These are phyloP conservation scores for Lachancea waltii DNA, from an alignment of 805 yeast species.

Conservation along the genomic window DNA sequence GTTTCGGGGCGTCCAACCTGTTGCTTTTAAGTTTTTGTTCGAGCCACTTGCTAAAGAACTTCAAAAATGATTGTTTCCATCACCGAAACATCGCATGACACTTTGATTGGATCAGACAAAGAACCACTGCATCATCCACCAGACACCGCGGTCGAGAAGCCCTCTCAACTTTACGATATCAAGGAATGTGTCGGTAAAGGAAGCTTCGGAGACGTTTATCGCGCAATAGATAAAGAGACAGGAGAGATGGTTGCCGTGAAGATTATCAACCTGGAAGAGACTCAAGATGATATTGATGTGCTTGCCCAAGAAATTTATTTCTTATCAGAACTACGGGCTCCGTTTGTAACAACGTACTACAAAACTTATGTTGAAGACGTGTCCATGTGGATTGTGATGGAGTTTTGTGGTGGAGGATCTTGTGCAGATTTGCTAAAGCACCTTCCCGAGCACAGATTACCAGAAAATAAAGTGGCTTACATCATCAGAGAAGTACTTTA, in stretches of 20 bases:
- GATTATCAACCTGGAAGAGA: constrained; percentile 71
- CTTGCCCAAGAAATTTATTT: constrained; percentile 74
- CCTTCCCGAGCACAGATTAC: constrained; percentile 40
- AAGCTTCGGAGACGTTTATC: constrained; percentile 81
- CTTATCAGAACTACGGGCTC: constrained; percentile 58
- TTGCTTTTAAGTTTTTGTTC: neutral
- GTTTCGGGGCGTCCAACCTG: neutral
- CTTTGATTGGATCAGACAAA: neutral
- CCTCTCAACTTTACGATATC: constrained; percentile 32
- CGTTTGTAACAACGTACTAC: constrained; percentile 58
- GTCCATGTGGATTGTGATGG: constrained; percentile 87
- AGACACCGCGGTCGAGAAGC: constrained; percentile 5
- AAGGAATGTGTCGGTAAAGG: constrained; percentile 71
- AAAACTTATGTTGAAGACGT: constrained; percentile 60
- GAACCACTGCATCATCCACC: neutral
- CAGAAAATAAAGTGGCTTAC: constrained; percentile 54
- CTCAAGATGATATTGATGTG: constrained; percentile 66
- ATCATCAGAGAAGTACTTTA: constrained; percentile 56
- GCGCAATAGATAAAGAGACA: constrained; percentile 40
- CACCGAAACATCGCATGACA: neutral
- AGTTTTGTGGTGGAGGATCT: constrained; percentile 92
- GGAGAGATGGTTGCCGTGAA: constrained; percentile 70
- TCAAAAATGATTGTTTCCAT: neutral
- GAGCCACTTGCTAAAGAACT: neutral
- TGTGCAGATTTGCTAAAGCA: constrained; percentile 64